Conservation (phyloP, 2,329 filamentous ascomycete species). For the Fusarium pseudograminearum region DNA sequence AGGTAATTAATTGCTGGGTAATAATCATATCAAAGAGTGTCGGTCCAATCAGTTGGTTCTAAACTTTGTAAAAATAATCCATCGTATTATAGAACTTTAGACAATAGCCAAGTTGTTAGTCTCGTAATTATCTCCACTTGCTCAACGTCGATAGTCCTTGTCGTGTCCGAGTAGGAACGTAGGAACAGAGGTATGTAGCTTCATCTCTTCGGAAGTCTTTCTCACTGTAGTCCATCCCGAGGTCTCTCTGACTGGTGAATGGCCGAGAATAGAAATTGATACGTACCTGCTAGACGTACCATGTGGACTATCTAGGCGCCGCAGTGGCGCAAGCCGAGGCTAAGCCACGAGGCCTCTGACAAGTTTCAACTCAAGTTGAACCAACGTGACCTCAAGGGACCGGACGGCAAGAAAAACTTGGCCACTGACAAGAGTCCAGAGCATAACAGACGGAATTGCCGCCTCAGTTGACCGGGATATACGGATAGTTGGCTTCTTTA, state of each 20-base stretch:
- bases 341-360: conserved; percentile 26
- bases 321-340: conserved; percentile 30
- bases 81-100: conserved; percentile 9
- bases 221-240: background rate
- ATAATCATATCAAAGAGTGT: conserved; percentile 6
- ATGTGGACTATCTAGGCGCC: conserved; percentile 10
- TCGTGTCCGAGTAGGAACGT: background rate
- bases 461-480: background rate
- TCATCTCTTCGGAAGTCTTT: background rate
- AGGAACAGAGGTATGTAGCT: background rate
- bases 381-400: conserved; percentile 13
- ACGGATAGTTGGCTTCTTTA: background rate
- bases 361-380: conserved; percentile 16
- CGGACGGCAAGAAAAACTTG: background rate
- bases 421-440: background rate
- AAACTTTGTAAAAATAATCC: conserved; percentile 14
- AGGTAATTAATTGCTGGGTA: background rate
- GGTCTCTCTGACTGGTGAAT: background rate
- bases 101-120: conserved; percentile 12
- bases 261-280: conserved; percentile 25
- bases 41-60: background rate
- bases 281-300: background rate
- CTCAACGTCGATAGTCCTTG: conserved; percentile 8
- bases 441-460: background rate
- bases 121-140: conserved; percentile 20